Evolutionary conservation across 106 monocot genomes (phyloP), one percentile per base, ranked within the genome.

Genomic region (Acorus calamus): DNA sequence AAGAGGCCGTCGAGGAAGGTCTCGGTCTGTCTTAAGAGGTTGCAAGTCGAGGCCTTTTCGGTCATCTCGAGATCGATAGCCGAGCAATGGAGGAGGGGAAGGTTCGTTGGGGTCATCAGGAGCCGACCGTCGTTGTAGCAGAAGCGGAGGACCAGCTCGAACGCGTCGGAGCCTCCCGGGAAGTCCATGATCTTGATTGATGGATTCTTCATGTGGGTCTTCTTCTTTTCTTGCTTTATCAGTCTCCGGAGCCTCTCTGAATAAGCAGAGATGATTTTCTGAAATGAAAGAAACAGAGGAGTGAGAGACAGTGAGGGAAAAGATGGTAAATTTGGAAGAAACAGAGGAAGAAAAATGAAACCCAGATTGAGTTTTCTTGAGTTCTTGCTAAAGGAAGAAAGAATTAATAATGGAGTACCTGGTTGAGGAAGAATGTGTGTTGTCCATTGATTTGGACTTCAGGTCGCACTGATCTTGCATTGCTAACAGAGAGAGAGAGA

Each of bases 61-160:
- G 64, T 71, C 83, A 90, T 90, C 63, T 83, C 83, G 12, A 90
- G 59, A 65, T 62, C 65, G 3, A 67, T 14, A 52, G 89, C 83
- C 5, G 75, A 65, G 77, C 74, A 70, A 47, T 73, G 74, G 57
- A 90, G 78, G 54, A 80, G 48, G 5, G 65, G 54, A 14, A 82
- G 52, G 14, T 77, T 83, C 46, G 74, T 61, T 2, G 89, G 86
- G 55, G 45, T 70, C 68, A 86, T 69, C 8, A 5, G 56, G n/a
- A 84, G 67, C 28, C 75, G 73, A 7, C 86, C 86, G 65, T 80
- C 66, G 67, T 66, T 75, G 75, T 86, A 83, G 77, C 89, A 90
- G 74, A 90, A 90, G 12, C 77, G 74, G 8, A 77, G 53, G 0
- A 67, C 61, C 44, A 83, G 77, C 75, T 90, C 89, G 46, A 90